phyloP scores from a whole-genome alignment of 2,329 filamentous ascomycete species.

The Bipolaris gigantea region DNA sequence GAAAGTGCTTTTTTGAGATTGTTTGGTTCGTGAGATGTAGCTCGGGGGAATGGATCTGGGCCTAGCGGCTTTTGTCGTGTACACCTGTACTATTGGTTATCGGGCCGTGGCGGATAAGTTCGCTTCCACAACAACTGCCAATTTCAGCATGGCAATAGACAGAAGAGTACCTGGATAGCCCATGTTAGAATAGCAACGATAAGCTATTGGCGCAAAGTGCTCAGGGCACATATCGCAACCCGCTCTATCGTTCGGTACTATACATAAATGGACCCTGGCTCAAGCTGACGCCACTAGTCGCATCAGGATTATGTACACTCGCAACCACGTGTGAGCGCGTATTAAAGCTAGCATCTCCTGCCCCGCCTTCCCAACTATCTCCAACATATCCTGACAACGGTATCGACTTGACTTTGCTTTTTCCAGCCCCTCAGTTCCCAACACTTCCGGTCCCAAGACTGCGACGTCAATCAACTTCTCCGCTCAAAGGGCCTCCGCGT shows the following conservation, averaged over 20 bases:
- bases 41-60: background rate
- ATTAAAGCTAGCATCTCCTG: background rate
- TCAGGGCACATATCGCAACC: background rate
- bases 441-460: background rate
- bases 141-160: background rate
- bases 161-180: background rate
- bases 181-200: background rate
- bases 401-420: background rate
- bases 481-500: background rate
- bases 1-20: background rate
- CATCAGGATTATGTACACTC: background rate
- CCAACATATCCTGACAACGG: background rate
- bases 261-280: background rate
- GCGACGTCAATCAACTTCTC: background rate
- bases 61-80: background rate
- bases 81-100: background rate
- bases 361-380: constrained; percentile 1
- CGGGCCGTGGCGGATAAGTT: background rate
- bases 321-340: constrained; percentile 1
- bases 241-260: background rate
- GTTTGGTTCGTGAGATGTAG: background rate
- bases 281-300: constrained; percentile 7
- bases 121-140: background rate
- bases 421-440: background rate
- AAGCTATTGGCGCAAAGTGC: background rate